Percentiles rank a stretch among this genome's conserved stretches.
phyloP scores from a whole-genome alignment of 129 eudicot species.

The Flaveria robusta region DNA sequence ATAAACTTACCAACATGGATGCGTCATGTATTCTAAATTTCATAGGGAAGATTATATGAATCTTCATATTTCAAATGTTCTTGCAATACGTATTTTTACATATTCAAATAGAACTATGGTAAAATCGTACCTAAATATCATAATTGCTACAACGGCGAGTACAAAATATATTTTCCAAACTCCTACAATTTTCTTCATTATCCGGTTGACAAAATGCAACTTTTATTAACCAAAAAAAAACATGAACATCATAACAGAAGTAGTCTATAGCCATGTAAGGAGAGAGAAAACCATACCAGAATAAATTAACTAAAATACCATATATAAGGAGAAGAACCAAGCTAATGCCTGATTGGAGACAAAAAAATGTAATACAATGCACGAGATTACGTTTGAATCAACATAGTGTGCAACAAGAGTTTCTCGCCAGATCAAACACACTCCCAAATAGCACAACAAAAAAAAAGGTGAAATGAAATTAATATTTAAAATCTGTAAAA shows the following conservation, averaged over 20 bases:
- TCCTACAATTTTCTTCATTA: neutral
- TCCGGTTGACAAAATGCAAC: neutral
- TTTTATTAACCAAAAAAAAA: neutral
- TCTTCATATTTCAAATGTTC: neutral
- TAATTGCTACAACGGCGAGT: neutral
- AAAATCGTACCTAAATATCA: neutral
- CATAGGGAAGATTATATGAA: neutral
- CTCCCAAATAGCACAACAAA: neutral
- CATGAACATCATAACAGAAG: neutral
- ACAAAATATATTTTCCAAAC: neutral
- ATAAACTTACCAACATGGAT: neutral
- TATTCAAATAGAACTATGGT: neutral
- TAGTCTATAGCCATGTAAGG: conserved; percentile 1
- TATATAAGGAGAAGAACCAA: neutral
- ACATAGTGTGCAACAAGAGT: neutral
- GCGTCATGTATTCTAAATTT: neutral
- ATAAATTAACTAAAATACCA: neutral
- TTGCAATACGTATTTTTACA: neutral
- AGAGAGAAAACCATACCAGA: neutral
- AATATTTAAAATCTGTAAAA: neutral
- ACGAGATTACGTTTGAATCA: neutral
- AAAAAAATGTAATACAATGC: conserved; percentile 1
- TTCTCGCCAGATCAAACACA: neutral
- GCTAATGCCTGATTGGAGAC: neutral
- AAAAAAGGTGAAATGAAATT: neutral